phyloP scores from a whole-genome alignment of 306 rosid genomes.

The Cicer cuneatum region DNA sequence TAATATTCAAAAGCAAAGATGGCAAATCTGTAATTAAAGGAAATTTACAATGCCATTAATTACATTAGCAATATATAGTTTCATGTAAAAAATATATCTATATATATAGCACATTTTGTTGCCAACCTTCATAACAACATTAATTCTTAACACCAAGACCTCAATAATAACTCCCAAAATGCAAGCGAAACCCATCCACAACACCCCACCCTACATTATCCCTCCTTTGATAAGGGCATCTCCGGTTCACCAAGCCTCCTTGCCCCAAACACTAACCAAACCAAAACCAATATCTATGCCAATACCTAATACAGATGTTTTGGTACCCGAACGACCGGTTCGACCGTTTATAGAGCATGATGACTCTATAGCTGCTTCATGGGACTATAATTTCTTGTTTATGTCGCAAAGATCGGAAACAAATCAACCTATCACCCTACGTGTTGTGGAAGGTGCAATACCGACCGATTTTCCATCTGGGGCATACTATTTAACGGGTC shows the following conservation, averaged over 20 bases:
- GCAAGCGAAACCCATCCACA: constrained; percentile 55
- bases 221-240: constrained; percentile 51
- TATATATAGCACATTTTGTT: constrained; percentile 15
- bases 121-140: constrained; percentile 39
- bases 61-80: constrained; percentile 7
- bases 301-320: constrained; percentile 37
- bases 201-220: constrained; percentile 40
- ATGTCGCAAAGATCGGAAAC: constrained; percentile 77
- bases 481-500: constrained; percentile 80
- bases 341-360: constrained; percentile 47
- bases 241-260: constrained; percentile 40
- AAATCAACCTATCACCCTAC: constrained; percentile 48
- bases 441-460: constrained; percentile 58
- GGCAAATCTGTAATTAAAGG: constrained; percentile 57
- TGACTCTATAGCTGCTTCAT: constrained; percentile 65
- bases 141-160: neutral
- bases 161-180: constrained; percentile 41
- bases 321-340: constrained; percentile 18
- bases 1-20: constrained; percentile 30
- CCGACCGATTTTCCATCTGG: constrained; percentile 79
- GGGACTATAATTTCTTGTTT: constrained; percentile 89
- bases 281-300: constrained; percentile 59
- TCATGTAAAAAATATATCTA: neutral
- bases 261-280: constrained; percentile 18
- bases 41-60: constrained; percentile 24